Conservation (phyloP, 1,284 basidiomycete genomes). For the Cutaneotrichosporon arboriforme region DNA sequence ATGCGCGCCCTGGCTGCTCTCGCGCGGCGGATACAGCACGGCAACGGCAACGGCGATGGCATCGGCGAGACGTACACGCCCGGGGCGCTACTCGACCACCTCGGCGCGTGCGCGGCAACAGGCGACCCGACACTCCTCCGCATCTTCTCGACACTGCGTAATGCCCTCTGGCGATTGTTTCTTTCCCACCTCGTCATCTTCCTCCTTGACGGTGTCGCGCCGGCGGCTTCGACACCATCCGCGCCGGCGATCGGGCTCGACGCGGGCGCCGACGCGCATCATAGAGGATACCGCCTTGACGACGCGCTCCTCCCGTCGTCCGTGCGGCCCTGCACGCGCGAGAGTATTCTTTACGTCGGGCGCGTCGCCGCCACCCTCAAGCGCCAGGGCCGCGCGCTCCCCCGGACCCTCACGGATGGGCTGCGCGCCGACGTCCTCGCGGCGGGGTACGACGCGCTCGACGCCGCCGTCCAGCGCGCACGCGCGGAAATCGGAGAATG, state of each 20-base stretch:
- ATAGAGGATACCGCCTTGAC: constrained; percentile 47
- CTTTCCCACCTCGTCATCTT: constrained; percentile 68
- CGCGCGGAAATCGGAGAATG: constrained; percentile 52
- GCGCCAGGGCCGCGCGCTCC: constrained; percentile 67
- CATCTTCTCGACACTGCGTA: constrained; percentile 62
- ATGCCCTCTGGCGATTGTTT: constrained; percentile 73
- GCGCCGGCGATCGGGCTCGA: constrained; percentile 55
- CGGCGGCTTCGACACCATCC: constrained; percentile 6
- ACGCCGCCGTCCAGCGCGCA: constrained; percentile 55
- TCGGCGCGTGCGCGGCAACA: constrained; percentile 63
- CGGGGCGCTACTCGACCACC: constrained; percentile 68
- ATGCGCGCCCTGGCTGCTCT: constrained; percentile 62
- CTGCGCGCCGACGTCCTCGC: constrained; percentile 62
- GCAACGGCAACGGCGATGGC: no score
- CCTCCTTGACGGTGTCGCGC: constrained; percentile 63
- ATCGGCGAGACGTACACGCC: constrained; percentile 48
- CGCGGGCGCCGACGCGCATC: constrained; percentile 50
- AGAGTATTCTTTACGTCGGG: constrained; percentile 79
- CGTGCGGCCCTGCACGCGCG: constrained; percentile 62
- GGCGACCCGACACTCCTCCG: constrained; percentile 68
- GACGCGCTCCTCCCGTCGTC: constrained; percentile 67
- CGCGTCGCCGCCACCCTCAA: constrained; percentile 78
- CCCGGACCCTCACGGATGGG: constrained; percentile 58
- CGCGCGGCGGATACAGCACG: constrained; percentile 57
- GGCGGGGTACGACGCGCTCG: constrained; percentile 68